Percentiles rank a stretch among this genome's conserved stretches.
These are phyloP conservation scores for Podospora appendiculata DNA, from an alignment of 495 filamentous ascomycete species.

Conservation along the genomic window DNA sequence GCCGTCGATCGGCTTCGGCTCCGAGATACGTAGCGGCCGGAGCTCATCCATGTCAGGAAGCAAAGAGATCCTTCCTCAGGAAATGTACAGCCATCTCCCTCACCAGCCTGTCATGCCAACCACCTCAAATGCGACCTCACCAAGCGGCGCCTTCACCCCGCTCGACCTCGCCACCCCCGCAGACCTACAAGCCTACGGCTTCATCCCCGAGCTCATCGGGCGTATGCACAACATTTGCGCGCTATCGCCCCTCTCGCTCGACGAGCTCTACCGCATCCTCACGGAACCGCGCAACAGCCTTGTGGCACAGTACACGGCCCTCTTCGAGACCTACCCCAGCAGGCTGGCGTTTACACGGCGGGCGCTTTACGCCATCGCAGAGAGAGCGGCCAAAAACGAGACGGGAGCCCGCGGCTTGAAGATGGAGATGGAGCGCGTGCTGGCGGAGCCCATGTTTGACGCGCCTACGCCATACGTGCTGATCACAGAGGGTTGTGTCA, in stretches of 20 bases:
- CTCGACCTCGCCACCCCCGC: conserved; percentile 73
- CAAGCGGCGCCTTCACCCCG: conserved; percentile 51
- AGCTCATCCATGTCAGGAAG: conserved; percentile 18
- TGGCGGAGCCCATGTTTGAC: conserved; percentile 89
- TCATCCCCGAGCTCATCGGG: conserved; percentile 91
- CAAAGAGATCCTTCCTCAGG: conserved; percentile 32
- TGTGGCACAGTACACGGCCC: conserved; percentile 73
- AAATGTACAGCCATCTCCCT: conserved; percentile 35
- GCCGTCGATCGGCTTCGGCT: conserved; percentile 88
- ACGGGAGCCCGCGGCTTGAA: conserved; percentile 84
- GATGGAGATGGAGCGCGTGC: conserved; percentile 80
- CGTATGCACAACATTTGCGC: conserved; percentile 83
- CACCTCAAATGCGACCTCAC: neutral
- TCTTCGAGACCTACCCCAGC: conserved; percentile 77
- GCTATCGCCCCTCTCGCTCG: conserved; percentile 68
- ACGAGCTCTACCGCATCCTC: conserved; percentile 75
- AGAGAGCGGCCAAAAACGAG: conserved; percentile 62
- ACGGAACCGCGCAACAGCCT: conserved; percentile 88
- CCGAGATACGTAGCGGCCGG: conserved; percentile 54
- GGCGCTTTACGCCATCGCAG: conserved; percentile 72
- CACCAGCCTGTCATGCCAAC: conserved; percentile 20
- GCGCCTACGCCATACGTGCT: conserved; percentile 61
- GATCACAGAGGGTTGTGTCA: conserved; percentile 67
- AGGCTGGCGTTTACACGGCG: conserved; percentile 75
- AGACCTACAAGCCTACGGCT: conserved; percentile 84